Evolutionary conservation across 176 grass and related monocot species (phyloP).

Genomic region (Leersia perrieri): DNA sequence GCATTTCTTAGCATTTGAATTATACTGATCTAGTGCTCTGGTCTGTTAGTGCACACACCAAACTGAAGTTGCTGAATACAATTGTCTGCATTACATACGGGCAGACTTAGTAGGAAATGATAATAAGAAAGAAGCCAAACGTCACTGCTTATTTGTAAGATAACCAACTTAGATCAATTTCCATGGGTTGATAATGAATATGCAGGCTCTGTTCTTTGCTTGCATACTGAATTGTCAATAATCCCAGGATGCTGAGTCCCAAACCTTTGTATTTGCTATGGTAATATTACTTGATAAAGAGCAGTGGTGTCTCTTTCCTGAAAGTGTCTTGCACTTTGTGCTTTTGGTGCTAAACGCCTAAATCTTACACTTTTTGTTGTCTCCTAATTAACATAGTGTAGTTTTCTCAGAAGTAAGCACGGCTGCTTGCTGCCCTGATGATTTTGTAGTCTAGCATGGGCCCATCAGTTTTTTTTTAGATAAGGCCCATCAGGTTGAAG

Average conservation of each 20-base stretch:
- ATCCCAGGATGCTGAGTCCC: neutral
- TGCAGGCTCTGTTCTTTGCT: neutral
- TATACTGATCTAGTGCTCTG: neutral
- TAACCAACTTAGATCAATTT: neutral
- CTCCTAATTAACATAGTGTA: neutral
- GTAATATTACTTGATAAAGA: neutral
- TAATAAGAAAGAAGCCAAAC: neutral
- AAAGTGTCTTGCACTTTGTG: neutral
- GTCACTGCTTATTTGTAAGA: neutral
- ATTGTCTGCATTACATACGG: neutral
- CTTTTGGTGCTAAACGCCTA: neutral
- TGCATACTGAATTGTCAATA: neutral
- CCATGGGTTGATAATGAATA: neutral
- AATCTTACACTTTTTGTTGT: neutral
- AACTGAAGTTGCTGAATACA: neutral
- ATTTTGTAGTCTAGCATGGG: neutral
- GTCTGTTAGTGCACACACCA: neutral
- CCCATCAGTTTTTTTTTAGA: too few relatives aligned
- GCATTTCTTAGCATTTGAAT: neutral
- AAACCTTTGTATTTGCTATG: neutral
- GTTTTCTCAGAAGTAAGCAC: neutral
- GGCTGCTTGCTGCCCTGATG: neutral
- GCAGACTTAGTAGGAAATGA: neutral
- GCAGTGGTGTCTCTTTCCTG: neutral
- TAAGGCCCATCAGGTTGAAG: too few relatives aligned